Percentiles rank a stretch among this genome's conserved stretches.
phyloP scores from a whole-genome alignment of 805 yeast species.

The Pichia scutulata region DNA sequence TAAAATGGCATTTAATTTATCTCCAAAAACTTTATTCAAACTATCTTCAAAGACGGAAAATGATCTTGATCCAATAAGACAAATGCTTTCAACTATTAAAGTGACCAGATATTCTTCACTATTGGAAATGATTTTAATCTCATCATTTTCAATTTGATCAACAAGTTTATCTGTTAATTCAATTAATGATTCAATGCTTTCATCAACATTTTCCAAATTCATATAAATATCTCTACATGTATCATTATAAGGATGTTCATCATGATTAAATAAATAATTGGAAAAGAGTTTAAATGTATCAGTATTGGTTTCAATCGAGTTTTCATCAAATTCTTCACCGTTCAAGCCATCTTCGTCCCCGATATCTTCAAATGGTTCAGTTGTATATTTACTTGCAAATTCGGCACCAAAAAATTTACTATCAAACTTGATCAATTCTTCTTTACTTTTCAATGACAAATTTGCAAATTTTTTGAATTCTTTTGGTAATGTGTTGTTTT shows the following conservation, averaged over 20 bases:
- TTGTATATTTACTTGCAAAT: conserved; percentile 16
- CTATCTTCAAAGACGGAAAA: conserved; percentile 65
- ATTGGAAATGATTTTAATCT: conserved; percentile 15
- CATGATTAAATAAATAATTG: conserved; percentile 29
- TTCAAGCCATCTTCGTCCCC: conserved; percentile 3
- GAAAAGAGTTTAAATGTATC: conserved; percentile 26
- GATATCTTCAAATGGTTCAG: conserved; percentile 10
- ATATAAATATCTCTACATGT: conserved; percentile 27
- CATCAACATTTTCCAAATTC: conserved; percentile 26
- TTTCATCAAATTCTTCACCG: conserved; percentile 13
- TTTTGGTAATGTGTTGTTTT: conserved; percentile 56
- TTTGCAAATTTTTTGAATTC: conserved; percentile 46
- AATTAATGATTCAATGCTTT: conserved; percentile 22
- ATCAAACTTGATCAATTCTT: conserved; percentile 33
- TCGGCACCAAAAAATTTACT: conserved; percentile 26
- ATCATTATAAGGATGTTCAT: conserved; percentile 28
- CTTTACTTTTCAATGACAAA: conserved; percentile 30
- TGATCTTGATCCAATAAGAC: conserved; percentile 83
- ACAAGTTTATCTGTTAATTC: conserved; percentile 20
- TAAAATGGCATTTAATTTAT: conserved; percentile 19
- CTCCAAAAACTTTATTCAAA: conserved; percentile 26
- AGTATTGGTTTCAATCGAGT: conserved; percentile 16
- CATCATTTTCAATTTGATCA: conserved; percentile 13
- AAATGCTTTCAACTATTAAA: conserved; percentile 60
- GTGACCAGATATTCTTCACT: conserved; percentile 43